Evolutionary conservation across 2,329 filamentous ascomycete species (phyloP), one percentile per base, ranked within the genome.

Genomic region (Thielaviopsis ethacetica): DNA sequence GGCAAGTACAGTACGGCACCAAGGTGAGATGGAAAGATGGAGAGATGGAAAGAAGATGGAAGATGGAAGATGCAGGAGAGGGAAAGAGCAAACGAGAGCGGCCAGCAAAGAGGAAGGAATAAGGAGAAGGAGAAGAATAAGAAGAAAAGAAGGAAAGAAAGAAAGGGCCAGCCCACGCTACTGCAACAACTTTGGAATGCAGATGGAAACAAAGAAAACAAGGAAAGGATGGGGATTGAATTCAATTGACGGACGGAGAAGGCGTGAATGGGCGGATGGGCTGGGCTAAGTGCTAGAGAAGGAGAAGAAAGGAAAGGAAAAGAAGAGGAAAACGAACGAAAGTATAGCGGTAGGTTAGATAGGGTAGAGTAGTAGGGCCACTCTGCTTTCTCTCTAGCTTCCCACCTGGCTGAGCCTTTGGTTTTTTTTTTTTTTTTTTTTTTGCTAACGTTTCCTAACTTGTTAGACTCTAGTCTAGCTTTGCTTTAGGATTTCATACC

Each of bases 91-190:
- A 49, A 47, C 3, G 26, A 30, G 38, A 22, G 30, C 9, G 51
- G 22, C 4, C 51, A 53, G 24, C 15, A 13, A 38, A 38, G 53
- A 19, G 13, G 53, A 44, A 21, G 17, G 22, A n/a, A 13, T 30
- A 27, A 17, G 55, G 50, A 30, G 24, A 34, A 50, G 26, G 5
- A 15, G 17, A 2, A 21, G 6, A 30, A 19, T 17, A 19, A 53
- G 30, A 54, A 38, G 12, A 21, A n/a, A 54, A 38, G n/a, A 54
- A 54, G n/a, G 30, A 54, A 21, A 55, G 53, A 53, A 53, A 55
- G 53, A 41, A 34, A 41, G 53, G 30, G 44, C n/a, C 44, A 49
- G 44, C 19, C 44, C 44, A 49, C 44, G 44, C 44, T 49, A 49
- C 44, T 49, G 44, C 44, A 49, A 21, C 44, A 49, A 49, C 44